These are phyloP conservation scores for Chrysoporthe deuterocubensis DNA, from an alignment of 2,329 filamentous ascomycete genomes.

Conservation along the genomic window DNA sequence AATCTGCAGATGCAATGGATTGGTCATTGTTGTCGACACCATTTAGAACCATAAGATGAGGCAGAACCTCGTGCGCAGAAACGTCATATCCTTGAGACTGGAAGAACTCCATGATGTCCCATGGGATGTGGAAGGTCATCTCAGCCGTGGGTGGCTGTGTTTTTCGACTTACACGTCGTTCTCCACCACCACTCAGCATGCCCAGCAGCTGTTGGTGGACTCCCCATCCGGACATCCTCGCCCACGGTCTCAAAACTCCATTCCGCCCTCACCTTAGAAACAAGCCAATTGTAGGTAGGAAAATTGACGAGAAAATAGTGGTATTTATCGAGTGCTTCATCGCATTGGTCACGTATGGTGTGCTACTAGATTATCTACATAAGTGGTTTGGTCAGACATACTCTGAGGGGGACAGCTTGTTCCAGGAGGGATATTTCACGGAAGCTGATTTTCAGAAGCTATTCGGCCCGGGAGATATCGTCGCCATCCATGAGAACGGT, in stretches of 20 bases:
- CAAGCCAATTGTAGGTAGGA: constrained; percentile 12
- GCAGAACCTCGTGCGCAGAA: constrained; percentile 5
- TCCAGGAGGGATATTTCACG: background rate
- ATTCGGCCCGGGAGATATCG: background rate
- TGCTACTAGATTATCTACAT: background rate
- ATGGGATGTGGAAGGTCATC: constrained; percentile 9
- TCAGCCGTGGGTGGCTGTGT: background rate
- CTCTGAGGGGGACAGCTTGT: background rate
- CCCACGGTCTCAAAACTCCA: constrained; percentile 3
- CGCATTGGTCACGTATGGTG: background rate
- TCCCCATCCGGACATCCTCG: background rate
- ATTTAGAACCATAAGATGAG: constrained; percentile 2
- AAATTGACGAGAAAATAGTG: background rate
- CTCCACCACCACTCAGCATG: background rate
- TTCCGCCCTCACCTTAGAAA: background rate
- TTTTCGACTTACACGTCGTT: background rate
- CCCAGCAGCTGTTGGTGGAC: constrained; percentile 4
- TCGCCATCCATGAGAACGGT: background rate
- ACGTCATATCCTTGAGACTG: constrained; percentile 4
- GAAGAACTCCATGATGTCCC: constrained; percentile 5
- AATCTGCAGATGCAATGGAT: background rate
- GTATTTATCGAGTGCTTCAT: background rate
- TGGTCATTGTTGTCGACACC: constrained; percentile 9
- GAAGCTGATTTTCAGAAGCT: constrained; percentile 5
- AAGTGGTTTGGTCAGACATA: background rate